phyloP scores from a whole-genome alignment of 2,329 filamentous ascomycete genomes.

The Xylaria sp. region DNA sequence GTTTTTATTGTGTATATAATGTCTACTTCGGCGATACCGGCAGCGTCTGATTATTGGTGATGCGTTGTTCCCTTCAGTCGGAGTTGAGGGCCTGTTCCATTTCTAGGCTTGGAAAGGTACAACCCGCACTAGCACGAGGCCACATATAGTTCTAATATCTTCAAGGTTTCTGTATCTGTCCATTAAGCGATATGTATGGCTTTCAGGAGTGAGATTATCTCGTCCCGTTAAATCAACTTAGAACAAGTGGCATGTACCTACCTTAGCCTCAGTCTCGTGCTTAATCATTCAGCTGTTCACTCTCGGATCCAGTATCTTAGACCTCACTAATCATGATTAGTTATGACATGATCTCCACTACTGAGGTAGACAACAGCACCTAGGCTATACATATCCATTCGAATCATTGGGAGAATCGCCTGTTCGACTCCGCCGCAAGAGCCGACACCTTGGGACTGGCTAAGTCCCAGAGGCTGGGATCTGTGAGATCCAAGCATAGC shows the following conservation, averaged over 20 bases:
- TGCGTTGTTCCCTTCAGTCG: neutral
- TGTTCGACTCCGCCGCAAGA: neutral
- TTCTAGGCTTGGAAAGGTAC: neutral
- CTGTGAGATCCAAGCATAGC: neutral
- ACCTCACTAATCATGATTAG: too few species aligned
- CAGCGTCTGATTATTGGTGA: neutral
- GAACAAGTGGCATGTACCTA: too few species aligned
- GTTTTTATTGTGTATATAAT: conserved; percentile 27
- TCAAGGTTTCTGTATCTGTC: neutral
- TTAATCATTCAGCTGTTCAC: neutral
- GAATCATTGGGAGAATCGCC: neutral
- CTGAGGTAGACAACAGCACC: neutral
- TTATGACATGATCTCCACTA: neutral
- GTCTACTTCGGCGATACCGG: neutral
- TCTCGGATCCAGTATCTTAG: neutral
- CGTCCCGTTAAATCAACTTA: neutral
- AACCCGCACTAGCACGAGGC: neutral
- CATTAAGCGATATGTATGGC: neutral
- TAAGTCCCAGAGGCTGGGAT: neutral
- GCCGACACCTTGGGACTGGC: neutral
- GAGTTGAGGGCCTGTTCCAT: conserved; percentile 7
- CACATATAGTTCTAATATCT: conserved; percentile 3
- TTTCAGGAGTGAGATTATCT: neutral
- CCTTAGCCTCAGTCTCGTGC: too few species aligned
- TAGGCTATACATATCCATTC: neutral